These are phyloP conservation scores for Bryopsis sp. DNA, from an alignment of 139 green algal species.

Conservation along the genomic window DNA sequence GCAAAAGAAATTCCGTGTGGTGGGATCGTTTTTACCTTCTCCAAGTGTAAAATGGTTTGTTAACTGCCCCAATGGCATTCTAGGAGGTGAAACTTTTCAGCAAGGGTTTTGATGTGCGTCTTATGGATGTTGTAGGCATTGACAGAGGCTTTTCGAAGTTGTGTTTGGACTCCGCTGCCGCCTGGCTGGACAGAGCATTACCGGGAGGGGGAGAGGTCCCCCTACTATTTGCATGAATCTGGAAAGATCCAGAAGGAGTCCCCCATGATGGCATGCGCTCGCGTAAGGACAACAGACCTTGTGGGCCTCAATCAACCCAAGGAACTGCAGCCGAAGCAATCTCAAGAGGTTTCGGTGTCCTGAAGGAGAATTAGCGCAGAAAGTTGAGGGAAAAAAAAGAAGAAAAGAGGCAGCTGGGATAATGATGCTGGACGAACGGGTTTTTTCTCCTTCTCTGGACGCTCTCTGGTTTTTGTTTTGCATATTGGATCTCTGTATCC, in stretches of 20 bases:
- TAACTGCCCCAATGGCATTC: background rate
- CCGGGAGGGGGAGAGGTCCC: background rate
- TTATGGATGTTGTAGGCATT: slow-evolving; percentile 29
- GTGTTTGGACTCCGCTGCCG: slow-evolving; percentile 64
- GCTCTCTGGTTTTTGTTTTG: too few relatives aligned
- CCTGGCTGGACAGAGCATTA: slow-evolving; percentile 57
- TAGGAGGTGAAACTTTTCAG: background rate
- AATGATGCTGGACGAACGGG: too few relatives aligned
- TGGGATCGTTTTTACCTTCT: background rate
- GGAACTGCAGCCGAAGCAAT: too few relatives aligned
- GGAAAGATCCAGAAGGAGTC: background rate
- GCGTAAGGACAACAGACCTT: too few relatives aligned
- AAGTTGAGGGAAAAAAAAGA: too few relatives aligned
- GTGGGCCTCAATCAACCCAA: too few relatives aligned
- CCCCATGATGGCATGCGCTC: too few relatives aligned
- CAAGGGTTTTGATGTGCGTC: background rate
- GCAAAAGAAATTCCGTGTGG: background rate
- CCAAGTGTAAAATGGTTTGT: background rate
- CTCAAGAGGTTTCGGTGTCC: too few relatives aligned
- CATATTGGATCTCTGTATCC: too few relatives aligned
- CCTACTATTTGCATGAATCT: background rate
- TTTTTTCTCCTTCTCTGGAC: too few relatives aligned
- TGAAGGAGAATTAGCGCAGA: too few relatives aligned
- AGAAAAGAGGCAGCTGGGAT: too few relatives aligned
- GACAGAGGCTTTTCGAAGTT: slow-evolving; percentile 54